phyloP scores from a whole-genome alignment of 2,329 filamentous ascomycete genomes.

The Aspergillus tanneri region DNA sequence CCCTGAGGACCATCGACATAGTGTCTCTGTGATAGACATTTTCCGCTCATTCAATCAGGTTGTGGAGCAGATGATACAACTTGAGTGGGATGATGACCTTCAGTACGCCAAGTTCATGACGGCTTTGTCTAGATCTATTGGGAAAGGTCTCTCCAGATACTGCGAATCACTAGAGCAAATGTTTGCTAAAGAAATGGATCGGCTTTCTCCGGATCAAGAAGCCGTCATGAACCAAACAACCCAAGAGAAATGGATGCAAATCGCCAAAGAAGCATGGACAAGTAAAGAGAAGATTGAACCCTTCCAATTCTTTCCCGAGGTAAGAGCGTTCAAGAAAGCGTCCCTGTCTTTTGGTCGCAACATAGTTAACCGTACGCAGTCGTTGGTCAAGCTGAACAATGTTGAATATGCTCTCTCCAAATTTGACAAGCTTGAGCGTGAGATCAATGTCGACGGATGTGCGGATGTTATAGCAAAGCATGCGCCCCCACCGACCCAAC shows the following conservation, averaged over 20 bases:
- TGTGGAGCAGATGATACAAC: conserved; percentile 77
- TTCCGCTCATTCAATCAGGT: conserved; percentile 93
- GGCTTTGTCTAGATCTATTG: conserved; percentile 78
- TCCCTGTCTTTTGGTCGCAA: neutral
- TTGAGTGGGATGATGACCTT: conserved; percentile 90
- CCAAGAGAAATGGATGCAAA: conserved; percentile 89
- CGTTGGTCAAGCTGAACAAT: conserved; percentile 96
- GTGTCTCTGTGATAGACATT: conserved; percentile 87
- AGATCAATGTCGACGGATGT: conserved; percentile 88
- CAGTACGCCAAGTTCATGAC: conserved; percentile 98
- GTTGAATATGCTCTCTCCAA: conserved; percentile 92
- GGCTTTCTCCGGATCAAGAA: conserved; percentile 82
- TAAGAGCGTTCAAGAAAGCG: conserved; percentile 43
- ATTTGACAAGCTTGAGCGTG: conserved; percentile 82
- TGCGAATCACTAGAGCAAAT: conserved; percentile 85
- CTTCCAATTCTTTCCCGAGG: conserved; percentile 93
- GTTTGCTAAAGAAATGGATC: conserved; percentile 90
- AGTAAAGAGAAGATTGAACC: conserved; percentile 91
- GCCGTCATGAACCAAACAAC: conserved; percentile 73
- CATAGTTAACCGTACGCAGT: conserved; percentile 56
- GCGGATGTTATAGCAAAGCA: conserved; percentile 75
- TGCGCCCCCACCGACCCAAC: conserved; percentile 65
- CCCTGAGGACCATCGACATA: conserved; percentile 81
- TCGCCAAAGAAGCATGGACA: conserved; percentile 90
- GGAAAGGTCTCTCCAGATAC: conserved; percentile 78